Percentiles rank a stretch among this genome's conserved stretches.
phyloP scores from a whole-genome alignment of 208 protist genomes.

The Crithidia fasciculata region DNA sequence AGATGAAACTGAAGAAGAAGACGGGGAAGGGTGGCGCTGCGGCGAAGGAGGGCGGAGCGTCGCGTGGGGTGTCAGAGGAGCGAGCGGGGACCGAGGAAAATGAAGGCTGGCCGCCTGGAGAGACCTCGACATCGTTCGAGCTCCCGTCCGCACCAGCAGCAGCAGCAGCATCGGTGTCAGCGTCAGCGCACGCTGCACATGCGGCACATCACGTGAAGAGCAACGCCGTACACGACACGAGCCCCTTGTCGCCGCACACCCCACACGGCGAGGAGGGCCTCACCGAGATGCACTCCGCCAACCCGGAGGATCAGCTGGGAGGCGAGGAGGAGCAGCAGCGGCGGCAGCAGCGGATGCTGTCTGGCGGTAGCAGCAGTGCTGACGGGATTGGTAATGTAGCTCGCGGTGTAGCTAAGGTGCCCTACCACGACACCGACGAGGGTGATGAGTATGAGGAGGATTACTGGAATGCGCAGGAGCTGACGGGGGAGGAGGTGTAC shows the following conservation, averaged over 20 bases:
- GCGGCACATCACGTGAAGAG: no score
- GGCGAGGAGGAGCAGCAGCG: neutral
- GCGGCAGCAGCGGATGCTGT: no score
- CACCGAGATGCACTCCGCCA: neutral
- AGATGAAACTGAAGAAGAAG: neutral
- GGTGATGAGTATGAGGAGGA: no score
- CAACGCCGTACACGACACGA: neutral
- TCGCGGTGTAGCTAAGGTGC: no score
- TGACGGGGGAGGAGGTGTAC: neutral
- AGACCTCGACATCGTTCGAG: no score
- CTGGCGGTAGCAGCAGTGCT: no score
- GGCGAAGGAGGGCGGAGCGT: neutral
- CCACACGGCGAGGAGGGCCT: conserved; percentile 2
- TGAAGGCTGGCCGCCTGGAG: no score
- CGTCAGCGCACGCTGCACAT: no score
- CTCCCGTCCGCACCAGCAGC: no score
- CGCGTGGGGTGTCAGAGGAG: neutral
- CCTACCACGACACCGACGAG: no score
- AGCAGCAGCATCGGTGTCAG: no score
- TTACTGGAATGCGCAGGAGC: no score
- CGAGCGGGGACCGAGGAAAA: neutral
- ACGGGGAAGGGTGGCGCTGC: neutral
- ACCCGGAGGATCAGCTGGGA: neutral
- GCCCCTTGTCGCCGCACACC: neutral
- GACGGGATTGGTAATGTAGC: neutral